Conservation (phyloP, 805 yeast species). For the Clavispora carvajalis region DNA sequence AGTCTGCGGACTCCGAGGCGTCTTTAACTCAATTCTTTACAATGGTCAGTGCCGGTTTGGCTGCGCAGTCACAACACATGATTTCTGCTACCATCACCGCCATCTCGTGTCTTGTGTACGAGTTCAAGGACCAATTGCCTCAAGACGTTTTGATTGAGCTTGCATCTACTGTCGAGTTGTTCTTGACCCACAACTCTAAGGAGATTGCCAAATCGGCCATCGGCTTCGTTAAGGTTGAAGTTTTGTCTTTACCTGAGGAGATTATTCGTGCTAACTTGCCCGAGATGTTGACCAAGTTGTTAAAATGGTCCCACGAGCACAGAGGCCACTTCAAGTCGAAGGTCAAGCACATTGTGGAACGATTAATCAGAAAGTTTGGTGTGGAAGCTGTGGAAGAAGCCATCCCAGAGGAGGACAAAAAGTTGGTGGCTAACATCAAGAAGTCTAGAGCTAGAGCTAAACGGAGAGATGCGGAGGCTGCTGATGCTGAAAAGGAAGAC, state of each 20-base stretch:
- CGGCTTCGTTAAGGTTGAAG: constrained; percentile 90
- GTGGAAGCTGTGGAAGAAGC: constrained; percentile 71
- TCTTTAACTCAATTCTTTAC: constrained; percentile 79
- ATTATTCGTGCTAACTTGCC: constrained; percentile 61
- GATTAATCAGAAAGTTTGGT: constrained; percentile 88
- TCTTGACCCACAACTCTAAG: constrained; percentile 82
- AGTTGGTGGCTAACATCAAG: constrained; percentile 76
- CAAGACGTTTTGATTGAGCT: constrained; percentile 63
- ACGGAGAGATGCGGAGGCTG: constrained; percentile 51
- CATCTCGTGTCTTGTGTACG: constrained; percentile 78
- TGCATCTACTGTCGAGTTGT: constrained; percentile 80
- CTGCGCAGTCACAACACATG: constrained; percentile 92
- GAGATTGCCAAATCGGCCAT: constrained; percentile 93
- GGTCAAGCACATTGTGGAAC: constrained; percentile 88
- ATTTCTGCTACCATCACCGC: constrained; percentile 91
- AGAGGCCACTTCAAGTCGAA: constrained; percentile 91
- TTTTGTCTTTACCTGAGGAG: constrained; percentile 76
- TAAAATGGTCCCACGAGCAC: constrained; percentile 94
- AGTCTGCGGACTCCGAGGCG: constrained; percentile 61
- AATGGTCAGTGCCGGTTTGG: constrained; percentile 93
- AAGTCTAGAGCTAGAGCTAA: constrained; percentile 81
- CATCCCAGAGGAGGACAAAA: constrained; percentile 88
- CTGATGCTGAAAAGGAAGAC: constrained; percentile 21
- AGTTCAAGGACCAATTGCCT: constrained; percentile 66
- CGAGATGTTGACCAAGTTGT: constrained; percentile 61